These are phyloP conservation scores for Pulveroboletus sp. DNA, from an alignment of 768 basidiomycete species.

Conservation along the genomic window DNA sequence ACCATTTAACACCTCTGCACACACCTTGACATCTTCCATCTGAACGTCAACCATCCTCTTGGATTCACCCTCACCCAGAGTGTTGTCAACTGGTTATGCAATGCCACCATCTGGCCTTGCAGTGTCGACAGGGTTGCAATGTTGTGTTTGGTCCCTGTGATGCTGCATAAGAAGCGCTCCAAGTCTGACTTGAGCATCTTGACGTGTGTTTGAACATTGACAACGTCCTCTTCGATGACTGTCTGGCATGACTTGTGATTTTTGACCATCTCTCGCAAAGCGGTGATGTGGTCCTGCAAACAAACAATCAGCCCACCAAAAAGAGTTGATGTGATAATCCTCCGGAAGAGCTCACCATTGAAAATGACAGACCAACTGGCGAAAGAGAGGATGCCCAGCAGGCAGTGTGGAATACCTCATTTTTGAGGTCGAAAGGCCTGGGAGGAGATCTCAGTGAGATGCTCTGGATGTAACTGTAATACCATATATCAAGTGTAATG, in stretches of 20 bases:
- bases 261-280: slow-evolving; percentile 15
- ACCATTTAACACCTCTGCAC: slow-evolving; percentile 34
- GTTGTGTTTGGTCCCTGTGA: slow-evolving; percentile 27
- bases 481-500: no score
- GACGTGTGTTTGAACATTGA: slow-evolving; percentile 34
- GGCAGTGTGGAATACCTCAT: no score
- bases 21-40: slow-evolving; percentile 23
- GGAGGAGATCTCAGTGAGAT: no score
- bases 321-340: no score
- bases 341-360: no score
- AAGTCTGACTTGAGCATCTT: slow-evolving; percentile 37
- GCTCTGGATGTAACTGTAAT: no score
- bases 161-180: slow-evolving; percentile 25
- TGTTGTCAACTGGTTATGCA: slow-evolving; percentile 15
- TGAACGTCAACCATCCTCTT: slow-evolving; percentile 6
- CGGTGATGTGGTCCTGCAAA: slow-evolving; percentile 27
- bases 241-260: slow-evolving; percentile 23
- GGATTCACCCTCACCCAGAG: slow-evolving; percentile 21
- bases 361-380: no score
- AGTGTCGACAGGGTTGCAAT: slow-evolving; percentile 26
- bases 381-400: no score
- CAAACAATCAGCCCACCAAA: no score
- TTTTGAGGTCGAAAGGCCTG: no score
- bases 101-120: slow-evolving; percentile 19
- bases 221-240: slow-evolving; percentile 27